These are phyloP conservation scores for Xeromyces bisporus DNA, from an alignment of 495 filamentous ascomycete genomes.

Conservation along the genomic window DNA sequence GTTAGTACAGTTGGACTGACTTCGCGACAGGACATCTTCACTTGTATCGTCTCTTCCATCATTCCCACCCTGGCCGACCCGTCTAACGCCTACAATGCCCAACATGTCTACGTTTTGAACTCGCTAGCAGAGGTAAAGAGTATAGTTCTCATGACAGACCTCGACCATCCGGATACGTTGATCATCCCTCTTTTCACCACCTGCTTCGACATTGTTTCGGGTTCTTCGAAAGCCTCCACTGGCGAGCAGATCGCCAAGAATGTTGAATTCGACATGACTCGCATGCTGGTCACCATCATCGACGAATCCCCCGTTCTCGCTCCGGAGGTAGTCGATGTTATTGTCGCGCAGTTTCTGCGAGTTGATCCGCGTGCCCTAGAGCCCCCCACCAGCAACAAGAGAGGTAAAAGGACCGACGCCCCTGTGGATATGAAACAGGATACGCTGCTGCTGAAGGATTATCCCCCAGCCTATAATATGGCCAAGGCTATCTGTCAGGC, in stretches of 20 bases:
- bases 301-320: conserved; percentile 76
- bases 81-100: conserved; percentile 75
- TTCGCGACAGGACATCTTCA: conserved; percentile 67
- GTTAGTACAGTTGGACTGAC: no score
- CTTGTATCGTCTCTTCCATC: conserved; percentile 64
- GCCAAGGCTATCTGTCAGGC: conserved; percentile 82
- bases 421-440: conserved; percentile 55
- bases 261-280: conserved; percentile 82
- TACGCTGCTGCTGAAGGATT: conserved; percentile 64
- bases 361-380: conserved; percentile 47
- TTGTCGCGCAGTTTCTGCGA: conserved; percentile 87
- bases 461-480: conserved; percentile 88
- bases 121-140: conserved; percentile 89
- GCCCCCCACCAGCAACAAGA: conserved; percentile 24
- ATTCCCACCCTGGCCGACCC: conserved; percentile 78
- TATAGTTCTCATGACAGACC: conserved; percentile 82
- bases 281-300: conserved; percentile 64
- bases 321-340: conserved; percentile 71
- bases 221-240: conserved; percentile 49
- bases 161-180: conserved; percentile 59
- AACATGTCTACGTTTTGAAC: conserved; percentile 76
- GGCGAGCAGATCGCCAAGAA: conserved; percentile 75
- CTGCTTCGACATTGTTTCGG: conserved; percentile 87
- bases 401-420: conserved; percentile 42
- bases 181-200: conserved; percentile 63